Base-by-base conservation (phyloP, 495 filamentous ascomycete genomes). In the Saxophila tyrrhenica region DNA sequence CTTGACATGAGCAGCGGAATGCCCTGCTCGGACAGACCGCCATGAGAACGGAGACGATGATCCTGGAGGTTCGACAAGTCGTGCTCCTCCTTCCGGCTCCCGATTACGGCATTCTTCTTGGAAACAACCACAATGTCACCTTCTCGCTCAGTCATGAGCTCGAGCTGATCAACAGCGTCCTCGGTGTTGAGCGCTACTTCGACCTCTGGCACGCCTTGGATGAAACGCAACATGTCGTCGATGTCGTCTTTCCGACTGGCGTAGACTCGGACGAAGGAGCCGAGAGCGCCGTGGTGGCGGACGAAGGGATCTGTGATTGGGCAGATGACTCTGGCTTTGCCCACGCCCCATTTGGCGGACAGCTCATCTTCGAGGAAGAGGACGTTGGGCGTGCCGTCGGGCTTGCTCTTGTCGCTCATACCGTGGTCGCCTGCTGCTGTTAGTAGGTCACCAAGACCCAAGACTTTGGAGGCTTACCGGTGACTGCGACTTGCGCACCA, bases 221-320 rank as follows among this genome's bases (percentile, higher is more conserved):
- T 17, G 19, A 25, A 22, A 19, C 51, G 32, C 29, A 59, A 24
- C 59, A 62, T 62, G 13, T 54, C 56, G 2, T 49, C 46, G 15
- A 59, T 47, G 24, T 59, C 42, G 11, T 55, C 53, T 0, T 39
- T 41, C 20, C 46, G 35, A 38, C 61, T 56, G 35, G 66, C 50
- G 46, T 70, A 64, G 20, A 70, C 66, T 23, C 69, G 61, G n/a
- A 71, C 69, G 47, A 71, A 70, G 0, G 61, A 63, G 2, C 67
- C 69, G 11, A 71, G 57, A 8, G 66, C 67, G 10, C 64, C 67
- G 54, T 71, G 67, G 43, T 71, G 67, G 19, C 60, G 59, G 22
- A 69, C 66, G 46, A 70, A 71, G 0, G 66, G 66, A 49, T 71
- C 69, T 0, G 66, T 66, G 19, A 71, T 70, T 13, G 69, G 69